Evolutionary conservation across 164 flowering plant genomes (phyloP).

Genomic region (Cinnamomum micranthum): DNA sequence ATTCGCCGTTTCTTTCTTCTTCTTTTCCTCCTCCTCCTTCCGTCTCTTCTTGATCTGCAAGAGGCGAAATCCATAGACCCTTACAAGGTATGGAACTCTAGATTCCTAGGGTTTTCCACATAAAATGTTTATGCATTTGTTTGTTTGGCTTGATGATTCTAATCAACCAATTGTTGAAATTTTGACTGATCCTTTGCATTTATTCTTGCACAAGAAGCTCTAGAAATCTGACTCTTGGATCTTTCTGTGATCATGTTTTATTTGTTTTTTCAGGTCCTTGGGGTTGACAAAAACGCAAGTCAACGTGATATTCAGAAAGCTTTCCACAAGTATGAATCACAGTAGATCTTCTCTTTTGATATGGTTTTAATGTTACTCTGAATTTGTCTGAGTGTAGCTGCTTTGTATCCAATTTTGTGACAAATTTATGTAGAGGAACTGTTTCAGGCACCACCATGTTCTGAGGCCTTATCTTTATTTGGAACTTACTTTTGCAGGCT

Average conservation of each 20-base stretch:
- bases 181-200: no score
- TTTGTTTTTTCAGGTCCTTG: slow-evolving; percentile 61
- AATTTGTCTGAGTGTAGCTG: not conserved
- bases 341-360: not conserved
- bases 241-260: not conserved
- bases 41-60: not conserved
- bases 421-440: no score
- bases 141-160: not conserved
- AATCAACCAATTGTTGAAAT: no score
- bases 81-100: not conserved
- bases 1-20: not conserved
- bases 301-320: slow-evolving; percentile 95
- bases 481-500: slow-evolving; percentile 40
- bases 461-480: not conserved
- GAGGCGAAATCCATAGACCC: slow-evolving; percentile 5
- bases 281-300: slow-evolving; percentile 66
- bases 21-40: not conserved
- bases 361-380: not conserved
- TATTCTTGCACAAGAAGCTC: no score
- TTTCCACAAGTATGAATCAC: slow-evolving; percentile 75
- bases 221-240: not conserved
- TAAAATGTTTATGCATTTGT: no score
- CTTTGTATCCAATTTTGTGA: not conserved
- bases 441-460: not conserved
- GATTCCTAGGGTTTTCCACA: no score